phyloP scores from a whole-genome alignment of 805 yeast genomes.

The Ogataea paradorogensis region DNA sequence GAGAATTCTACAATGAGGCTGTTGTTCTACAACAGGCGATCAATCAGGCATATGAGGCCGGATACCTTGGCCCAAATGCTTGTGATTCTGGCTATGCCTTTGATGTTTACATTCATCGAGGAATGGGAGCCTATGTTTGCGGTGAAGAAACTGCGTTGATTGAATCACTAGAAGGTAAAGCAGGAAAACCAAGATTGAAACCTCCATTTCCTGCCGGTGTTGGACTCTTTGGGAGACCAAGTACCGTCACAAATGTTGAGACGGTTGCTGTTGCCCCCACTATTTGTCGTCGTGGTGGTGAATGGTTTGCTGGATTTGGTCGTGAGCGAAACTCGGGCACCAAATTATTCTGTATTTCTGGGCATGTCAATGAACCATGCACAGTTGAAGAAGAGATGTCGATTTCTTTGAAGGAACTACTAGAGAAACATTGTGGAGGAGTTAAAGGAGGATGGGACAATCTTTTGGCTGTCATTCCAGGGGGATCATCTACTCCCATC shows the following conservation, averaged over 20 bases:
- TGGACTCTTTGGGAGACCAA: constrained; percentile 86
- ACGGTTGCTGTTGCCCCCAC: constrained; percentile 90
- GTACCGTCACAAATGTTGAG: constrained; percentile 88
- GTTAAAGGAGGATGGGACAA: constrained; percentile 92
- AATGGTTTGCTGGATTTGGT: constrained; percentile 82
- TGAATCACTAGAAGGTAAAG: constrained; percentile 88
- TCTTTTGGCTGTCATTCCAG: constrained; percentile 82
- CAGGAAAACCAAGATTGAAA: constrained; percentile 90
- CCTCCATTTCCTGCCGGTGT: constrained; percentile 96
- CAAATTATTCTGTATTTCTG: constrained; percentile 81
- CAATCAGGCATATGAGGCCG: constrained; percentile 82
- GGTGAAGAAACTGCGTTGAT: constrained; percentile 91
- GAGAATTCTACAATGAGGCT: constrained; percentile 85
- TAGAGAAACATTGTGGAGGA: constrained; percentile 90
- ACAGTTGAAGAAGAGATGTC: constrained; percentile 95
- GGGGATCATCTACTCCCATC: constrained; percentile 86
- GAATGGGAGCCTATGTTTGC: constrained; percentile 91
- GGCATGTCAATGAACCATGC: constrained; percentile 90
- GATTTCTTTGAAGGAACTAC: constrained; percentile 74
- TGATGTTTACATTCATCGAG: constrained; percentile 83
- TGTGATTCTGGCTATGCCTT: constrained; percentile 86
- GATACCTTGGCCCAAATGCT: constrained; percentile 77
- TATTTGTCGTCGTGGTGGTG: constrained; percentile 83
- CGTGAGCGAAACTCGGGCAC: constrained; percentile 83
- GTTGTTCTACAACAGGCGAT: constrained; percentile 72